Conservation (phyloP, 441 rosid species). For the Erodium texanum region DNA sequence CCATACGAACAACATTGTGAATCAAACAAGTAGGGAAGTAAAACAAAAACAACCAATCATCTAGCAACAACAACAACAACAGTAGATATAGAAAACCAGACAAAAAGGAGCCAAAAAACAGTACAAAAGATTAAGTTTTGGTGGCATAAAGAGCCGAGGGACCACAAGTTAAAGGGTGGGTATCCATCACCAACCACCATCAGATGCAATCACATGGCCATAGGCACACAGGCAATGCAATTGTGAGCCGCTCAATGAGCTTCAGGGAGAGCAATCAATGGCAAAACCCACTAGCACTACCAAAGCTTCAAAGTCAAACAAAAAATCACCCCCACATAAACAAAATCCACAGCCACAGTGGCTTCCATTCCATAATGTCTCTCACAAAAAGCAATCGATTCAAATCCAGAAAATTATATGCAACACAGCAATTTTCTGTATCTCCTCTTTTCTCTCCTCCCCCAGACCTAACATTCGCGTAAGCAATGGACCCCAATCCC, state of each 20-base stretch:
- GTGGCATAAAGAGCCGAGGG: conserved; percentile 11
- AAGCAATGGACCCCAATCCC: conserved; percentile 30
- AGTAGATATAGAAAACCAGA: conserved; percentile 16
- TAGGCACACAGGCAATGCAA: conserved; percentile 21
- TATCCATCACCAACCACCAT: conserved; percentile 46
- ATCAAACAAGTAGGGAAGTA: conserved; percentile 3
- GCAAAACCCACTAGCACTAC: conserved; percentile 29
- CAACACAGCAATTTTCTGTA: conserved; percentile 20
- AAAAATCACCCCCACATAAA: conserved; percentile 26
- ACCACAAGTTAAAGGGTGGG: conserved; percentile 30
- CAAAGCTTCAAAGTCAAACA: conserved; percentile 38
- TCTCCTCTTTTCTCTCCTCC: not conserved
- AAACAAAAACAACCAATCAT: conserved; percentile 12
- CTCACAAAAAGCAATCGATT: conserved; percentile 13
- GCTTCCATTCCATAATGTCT: conserved; percentile 26
- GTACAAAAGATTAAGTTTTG: conserved; percentile 10
- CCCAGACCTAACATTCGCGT: conserved; percentile 25
- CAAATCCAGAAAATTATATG: conserved; percentile 20
- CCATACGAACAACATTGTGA: not conserved
- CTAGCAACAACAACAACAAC: conserved; percentile 14
- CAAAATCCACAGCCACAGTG: conserved; percentile 15
- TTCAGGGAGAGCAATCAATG: conserved; percentile 37
- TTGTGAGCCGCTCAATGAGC: conserved; percentile 27
- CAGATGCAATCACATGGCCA: conserved; percentile 41
- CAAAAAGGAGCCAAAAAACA: conserved; percentile 20